Evolutionary conservation across 306 rosid species (phyloP).

Genomic region (Prunus campanulata): DNA sequence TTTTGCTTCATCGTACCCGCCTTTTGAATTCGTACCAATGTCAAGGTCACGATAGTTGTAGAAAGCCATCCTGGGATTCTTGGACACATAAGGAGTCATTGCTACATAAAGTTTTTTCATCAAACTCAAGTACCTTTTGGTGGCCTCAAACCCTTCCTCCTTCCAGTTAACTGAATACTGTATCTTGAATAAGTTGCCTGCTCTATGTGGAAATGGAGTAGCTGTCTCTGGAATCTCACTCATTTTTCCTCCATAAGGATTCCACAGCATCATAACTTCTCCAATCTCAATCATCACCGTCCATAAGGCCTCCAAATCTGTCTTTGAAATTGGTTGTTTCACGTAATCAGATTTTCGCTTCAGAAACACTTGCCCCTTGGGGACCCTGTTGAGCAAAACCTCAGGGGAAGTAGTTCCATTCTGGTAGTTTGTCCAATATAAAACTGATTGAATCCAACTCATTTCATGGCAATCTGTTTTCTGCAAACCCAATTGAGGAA

Average conservation of each 20-base stretch:
- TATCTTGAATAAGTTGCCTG: constrained; percentile 44
- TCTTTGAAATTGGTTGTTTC: constrained; percentile 24
- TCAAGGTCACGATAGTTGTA: constrained; percentile 61
- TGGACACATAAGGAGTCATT: constrained; percentile 63
- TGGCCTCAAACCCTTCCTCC: constrained; percentile 27
- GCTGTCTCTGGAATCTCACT: constrained; percentile 40
- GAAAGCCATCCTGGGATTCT: constrained; percentile 57
- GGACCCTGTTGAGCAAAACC: constrained; percentile 10
- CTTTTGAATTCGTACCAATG: constrained; percentile 30
- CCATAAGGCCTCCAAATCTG: constrained; percentile 30
- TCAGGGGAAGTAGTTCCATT: constrained; percentile 12
- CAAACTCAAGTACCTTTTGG: constrained; percentile 18
- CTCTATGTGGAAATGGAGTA: constrained; percentile 64
- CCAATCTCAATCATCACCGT: constrained; percentile 16
- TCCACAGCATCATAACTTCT: neutral
- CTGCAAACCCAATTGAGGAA: constrained; percentile 27
- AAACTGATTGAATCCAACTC: constrained; percentile 29
- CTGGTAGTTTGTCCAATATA: constrained; percentile 16
- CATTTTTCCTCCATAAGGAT: constrained; percentile 50
- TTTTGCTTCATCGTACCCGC: constrained; percentile 10
- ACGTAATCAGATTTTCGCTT: constrained; percentile 35
- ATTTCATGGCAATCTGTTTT: constrained; percentile 26
- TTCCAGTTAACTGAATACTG: constrained; percentile 51
- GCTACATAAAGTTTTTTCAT: constrained; percentile 27
- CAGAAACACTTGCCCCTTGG: neutral